These are phyloP conservation scores for Citrus medica DNA, from an alignment of 345 rosid genomes.

Conservation along the genomic window DNA sequence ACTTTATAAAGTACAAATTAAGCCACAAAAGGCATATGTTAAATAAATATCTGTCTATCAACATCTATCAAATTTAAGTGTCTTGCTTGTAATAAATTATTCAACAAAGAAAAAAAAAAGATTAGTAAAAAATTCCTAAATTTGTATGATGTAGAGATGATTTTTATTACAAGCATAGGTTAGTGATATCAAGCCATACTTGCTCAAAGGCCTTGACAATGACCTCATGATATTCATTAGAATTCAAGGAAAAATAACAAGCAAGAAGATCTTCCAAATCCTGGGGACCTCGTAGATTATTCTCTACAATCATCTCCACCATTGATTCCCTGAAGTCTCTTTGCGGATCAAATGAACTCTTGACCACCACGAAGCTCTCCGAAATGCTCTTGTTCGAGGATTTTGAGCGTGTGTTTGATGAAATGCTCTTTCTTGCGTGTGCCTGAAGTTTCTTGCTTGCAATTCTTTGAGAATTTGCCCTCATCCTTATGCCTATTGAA, in stretches of 20 bases:
- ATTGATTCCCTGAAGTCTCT: constrained; percentile 83
- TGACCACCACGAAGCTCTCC: constrained; percentile 54
- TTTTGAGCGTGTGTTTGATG: background rate
- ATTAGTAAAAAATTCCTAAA: background rate
- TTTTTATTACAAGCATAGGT: constrained; percentile 14
- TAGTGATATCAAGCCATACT: constrained; percentile 52
- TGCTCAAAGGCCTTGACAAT: constrained; percentile 77
- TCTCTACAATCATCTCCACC: constrained; percentile 86
- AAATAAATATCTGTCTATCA: no score
- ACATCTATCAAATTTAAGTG: background rate
- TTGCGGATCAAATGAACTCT: constrained; percentile 69
- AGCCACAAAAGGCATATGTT: no score
- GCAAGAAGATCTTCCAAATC: constrained; percentile 88
- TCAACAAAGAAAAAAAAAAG: background rate
- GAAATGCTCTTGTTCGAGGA: constrained; percentile 26
- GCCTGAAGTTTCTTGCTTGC: constrained; percentile 35
- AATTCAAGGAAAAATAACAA: constrained; percentile 71
- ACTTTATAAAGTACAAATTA: no score
- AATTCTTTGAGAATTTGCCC: constrained; percentile 53
- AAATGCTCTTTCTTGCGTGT: constrained; percentile 32
- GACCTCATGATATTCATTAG: constrained; percentile 53
- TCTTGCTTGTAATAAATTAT: background rate
- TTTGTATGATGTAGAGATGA: constrained; percentile 1
- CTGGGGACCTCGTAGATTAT: constrained; percentile 50
- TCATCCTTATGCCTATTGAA: constrained; percentile 46